Evolutionary conservation across 2,329 filamentous ascomycete species (phyloP).

Genomic region (Reticulascus tulasneorum): DNA sequence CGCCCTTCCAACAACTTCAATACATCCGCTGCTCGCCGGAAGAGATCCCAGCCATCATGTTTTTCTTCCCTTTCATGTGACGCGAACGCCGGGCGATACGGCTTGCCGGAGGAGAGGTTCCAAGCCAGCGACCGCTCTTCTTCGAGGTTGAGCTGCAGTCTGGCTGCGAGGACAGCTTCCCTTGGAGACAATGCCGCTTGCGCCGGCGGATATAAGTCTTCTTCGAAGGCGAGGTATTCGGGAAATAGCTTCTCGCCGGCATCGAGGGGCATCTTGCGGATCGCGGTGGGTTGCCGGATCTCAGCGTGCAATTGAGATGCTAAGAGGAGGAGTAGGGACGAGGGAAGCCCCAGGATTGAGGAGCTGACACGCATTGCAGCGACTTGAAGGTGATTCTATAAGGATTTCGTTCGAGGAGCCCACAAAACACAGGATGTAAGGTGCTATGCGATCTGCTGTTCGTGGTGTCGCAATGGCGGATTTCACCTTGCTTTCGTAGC

Average conservation of each 20-base stretch:
- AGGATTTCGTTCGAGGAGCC: too few species aligned
- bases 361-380: slow-evolving; percentile 36
- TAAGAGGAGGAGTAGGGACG: slow-evolving; percentile 43
- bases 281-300: slow-evolving; percentile 48
- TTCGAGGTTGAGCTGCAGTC: slow-evolving; percentile 23
- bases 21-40: slow-evolving; percentile 41
- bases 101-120: slow-evolving; percentile 12
- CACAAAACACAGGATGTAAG: too few species aligned
- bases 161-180: slow-evolving; percentile 25
- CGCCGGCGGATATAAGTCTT: slow-evolving; percentile 16
- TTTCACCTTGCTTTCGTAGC: too few species aligned
- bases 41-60: slow-evolving; percentile 21
- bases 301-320: slow-evolving; percentile 32
- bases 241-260: slow-evolving; percentile 70
- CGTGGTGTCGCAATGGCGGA: too few species aligned
- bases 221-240: slow-evolving; percentile 56
- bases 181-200: slow-evolving; percentile 18
- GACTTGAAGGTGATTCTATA: too few species aligned
- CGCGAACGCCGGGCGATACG: slow-evolving; percentile 48
- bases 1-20: slow-evolving; percentile 50
- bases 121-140: slow-evolving; percentile 16
- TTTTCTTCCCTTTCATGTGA: slow-evolving; percentile 34
- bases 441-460: too few species aligned
- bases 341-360: slow-evolving; percentile 33
- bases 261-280: slow-evolving; percentile 70